Base-by-base conservation (phyloP, 768 basidiomycete genomes). In the Pleurotus salmoneostramineus region DNA sequence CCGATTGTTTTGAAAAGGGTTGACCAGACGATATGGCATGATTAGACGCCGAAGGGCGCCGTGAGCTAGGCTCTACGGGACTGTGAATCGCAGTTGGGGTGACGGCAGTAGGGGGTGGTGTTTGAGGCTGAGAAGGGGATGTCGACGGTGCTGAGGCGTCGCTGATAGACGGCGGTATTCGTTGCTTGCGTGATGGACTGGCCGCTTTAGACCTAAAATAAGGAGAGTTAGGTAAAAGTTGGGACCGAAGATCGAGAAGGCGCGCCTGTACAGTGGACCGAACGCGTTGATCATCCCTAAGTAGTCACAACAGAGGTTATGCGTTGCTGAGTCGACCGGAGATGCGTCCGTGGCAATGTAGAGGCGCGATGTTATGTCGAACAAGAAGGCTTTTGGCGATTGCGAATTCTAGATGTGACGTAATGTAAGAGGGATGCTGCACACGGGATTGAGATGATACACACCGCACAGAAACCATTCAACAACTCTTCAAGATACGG, bases 301-400 rank as follows among this genome's bases (percentile, higher is more conserved):
- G 66, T 94, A 98, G 65, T 98, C 94, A 61, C 90, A 93, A 65
- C 93, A 95, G 15, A 96, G 79, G 60, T 88, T 91, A 65, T 95
- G 88, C 0, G 92, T 95, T 3, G 87, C 86, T 58, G 87, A 82
- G 67, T 98, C 95, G 31, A 96, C 91, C 4, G 95, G 93, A 0
- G 91, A 93, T 14, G 88, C 87, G 65, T 98, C 96, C 8, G 95
- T 95, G 8, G 95, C 95, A n/a, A 98, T 80, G 66, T 95, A 95
- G 31, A 97, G 75, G 50, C 92, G 81, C 21, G 93, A 93, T 3
- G 79, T 79, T 14, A 83, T 86, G 66, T 98, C 95, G 63, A 96
- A 98, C 11, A 98, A 73, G 68, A 95, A 98, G 0, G 94, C 92
- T 69, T 98, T 98, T 37, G 92, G 87, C 33, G 95, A 90, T 65